These are phyloP conservation scores for Oxytropis ochrocephala DNA, from an alignment of 306 rosid species.

Conservation along the genomic window DNA sequence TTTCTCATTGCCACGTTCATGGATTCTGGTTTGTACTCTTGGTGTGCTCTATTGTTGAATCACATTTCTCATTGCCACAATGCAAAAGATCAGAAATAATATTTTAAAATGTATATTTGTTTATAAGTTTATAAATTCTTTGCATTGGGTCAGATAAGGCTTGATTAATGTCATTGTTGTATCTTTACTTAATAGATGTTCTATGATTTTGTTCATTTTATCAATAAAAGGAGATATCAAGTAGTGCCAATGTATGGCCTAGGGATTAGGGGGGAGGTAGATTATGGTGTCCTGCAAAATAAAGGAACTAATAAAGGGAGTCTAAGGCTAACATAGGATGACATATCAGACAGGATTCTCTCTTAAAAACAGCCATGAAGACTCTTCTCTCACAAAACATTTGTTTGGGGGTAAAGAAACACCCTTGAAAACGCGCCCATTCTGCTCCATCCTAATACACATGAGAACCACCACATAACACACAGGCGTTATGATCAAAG, in stretches of 20 bases:
- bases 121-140: not conserved
- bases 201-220: not conserved
- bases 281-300: not conserved
- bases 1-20: conserved; percentile 6
- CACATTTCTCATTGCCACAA: not conserved
- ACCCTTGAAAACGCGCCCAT: not conserved
- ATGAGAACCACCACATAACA: too few relatives aligned
- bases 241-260: not conserved
- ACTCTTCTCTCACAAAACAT: not conserved
- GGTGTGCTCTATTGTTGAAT: not conserved
- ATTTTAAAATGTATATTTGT: not conserved
- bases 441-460: not conserved
- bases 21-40: not conserved
- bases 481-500: too few relatives aligned
- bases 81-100: not conserved
- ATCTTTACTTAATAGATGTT: not conserved
- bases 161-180: not conserved
- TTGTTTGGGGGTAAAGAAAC: not conserved
- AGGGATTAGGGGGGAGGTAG: not conserved
- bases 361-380: not conserved
- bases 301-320: not conserved
- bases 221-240: not conserved
- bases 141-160: not conserved
- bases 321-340: not conserved
- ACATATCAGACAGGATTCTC: not conserved